These are phyloP conservation scores for Ceriops zippeliana DNA, from an alignment of 345 rosid species.

Conservation along the genomic window DNA sequence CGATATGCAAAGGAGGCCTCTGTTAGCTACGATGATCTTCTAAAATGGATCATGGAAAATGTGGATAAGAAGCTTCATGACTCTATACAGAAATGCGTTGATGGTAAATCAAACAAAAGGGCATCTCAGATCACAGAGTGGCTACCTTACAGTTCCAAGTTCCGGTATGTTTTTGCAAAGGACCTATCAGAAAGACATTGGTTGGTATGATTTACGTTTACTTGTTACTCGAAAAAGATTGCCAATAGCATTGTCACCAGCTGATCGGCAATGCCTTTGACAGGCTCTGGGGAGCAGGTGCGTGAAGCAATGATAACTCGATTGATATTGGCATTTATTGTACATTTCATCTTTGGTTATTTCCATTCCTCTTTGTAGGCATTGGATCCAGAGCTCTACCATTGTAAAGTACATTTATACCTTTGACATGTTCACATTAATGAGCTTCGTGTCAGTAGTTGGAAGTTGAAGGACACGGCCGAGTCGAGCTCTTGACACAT, in stretches of 20 bases:
- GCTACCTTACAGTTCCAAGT: slow-evolving; percentile 71
- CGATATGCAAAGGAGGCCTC: slow-evolving; percentile 68
- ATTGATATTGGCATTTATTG: not conserved
- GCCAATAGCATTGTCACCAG: slow-evolving; percentile 12
- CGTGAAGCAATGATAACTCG: not conserved
- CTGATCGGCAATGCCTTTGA: slow-evolving; percentile 6
- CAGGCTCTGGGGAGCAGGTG: not conserved
- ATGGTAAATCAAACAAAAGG: slow-evolving; percentile 48
- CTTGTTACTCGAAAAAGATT: slow-evolving; percentile 12
- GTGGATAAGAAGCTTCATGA: slow-evolving; percentile 59
- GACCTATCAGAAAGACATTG: slow-evolving; percentile 64
- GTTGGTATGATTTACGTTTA: slow-evolving; percentile 31
- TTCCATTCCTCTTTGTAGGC: not conserved
- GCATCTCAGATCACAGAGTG: slow-evolving; percentile 59
- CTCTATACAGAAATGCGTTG: slow-evolving; percentile 50
- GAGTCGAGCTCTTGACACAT: not conserved
- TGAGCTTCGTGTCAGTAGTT: not conserved
- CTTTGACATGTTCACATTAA: not conserved
- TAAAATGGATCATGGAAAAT: slow-evolving; percentile 54
- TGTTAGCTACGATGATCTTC: slow-evolving; percentile 49
- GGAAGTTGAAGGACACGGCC: not conserved
- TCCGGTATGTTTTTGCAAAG: slow-evolving; percentile 64
- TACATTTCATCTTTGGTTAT: not conserved
- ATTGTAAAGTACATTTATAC: not conserved
- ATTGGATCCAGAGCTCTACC: not conserved